Conservation (phyloP, 495 filamentous ascomycete genomes). For the Cudoniella acicularis region DNA sequence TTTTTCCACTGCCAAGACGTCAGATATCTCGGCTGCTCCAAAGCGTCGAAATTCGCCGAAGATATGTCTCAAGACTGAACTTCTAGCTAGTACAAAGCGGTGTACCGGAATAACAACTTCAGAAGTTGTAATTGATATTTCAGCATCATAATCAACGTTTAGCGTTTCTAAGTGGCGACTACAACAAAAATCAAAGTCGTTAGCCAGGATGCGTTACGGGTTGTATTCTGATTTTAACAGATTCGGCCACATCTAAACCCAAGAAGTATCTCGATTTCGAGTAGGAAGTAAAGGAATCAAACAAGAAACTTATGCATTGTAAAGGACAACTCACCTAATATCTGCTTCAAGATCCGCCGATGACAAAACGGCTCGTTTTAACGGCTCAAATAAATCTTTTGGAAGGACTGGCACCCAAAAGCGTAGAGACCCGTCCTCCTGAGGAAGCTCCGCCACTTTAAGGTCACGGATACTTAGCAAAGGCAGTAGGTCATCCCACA, state of each 20-base stretch:
- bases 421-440: constrained; percentile 8
- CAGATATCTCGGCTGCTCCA: constrained; percentile 23
- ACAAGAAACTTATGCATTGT: no score
- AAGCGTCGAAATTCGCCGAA: constrained; percentile 47
- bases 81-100: constrained; percentile 73
- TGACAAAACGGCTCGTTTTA: constrained; percentile 24
- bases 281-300: no score
- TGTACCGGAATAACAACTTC: constrained; percentile 75
- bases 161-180: constrained; percentile 26
- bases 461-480: constrained; percentile 60
- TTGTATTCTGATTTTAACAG: constrained; percentile 17
- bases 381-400: constrained; percentile 12
- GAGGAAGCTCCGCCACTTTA: constrained; percentile 28
- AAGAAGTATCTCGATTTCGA: no score
- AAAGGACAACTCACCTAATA: constrained; percentile 2
- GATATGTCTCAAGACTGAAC: constrained; percentile 59
- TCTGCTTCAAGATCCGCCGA: constrained; percentile 23
- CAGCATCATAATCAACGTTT: constrained; percentile 41
- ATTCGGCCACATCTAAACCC: no score
- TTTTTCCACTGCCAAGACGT: constrained; percentile 2
- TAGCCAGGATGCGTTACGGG: neutral
- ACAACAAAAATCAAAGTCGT: neutral
- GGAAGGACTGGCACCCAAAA: constrained; percentile 17
- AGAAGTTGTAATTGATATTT: constrained; percentile 41
- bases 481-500: constrained; percentile 72